A percentile compares a stretch with the other conserved stretches of the same genome.
These are phyloP conservation scores for Sporopachydermia cereana DNA, from an alignment of 1,139 yeast genomes.

Conservation along the genomic window DNA sequence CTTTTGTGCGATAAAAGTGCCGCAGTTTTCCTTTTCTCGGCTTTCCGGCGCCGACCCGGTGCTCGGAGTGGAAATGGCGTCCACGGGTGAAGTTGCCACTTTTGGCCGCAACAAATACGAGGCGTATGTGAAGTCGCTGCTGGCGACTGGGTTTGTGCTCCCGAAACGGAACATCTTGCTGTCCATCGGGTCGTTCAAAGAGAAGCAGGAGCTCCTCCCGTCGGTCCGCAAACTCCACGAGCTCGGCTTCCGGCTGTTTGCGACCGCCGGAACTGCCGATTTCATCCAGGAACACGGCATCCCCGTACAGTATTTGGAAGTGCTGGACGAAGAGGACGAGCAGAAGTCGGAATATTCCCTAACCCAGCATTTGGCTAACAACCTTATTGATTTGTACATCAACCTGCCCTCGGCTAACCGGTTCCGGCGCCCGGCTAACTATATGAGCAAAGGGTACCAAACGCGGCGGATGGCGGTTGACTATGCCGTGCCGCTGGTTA, in stretches of 20 bases:
- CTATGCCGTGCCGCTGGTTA: slow-evolving; percentile 92
- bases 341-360: slow-evolving; percentile 91
- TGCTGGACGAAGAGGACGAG: slow-evolving; percentile 56
- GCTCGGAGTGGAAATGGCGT: slow-evolving; percentile 98
- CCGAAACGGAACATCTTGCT: slow-evolving; percentile 92
- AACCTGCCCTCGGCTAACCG: slow-evolving; percentile 95
- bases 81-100: slow-evolving; percentile 98
- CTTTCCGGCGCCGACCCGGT: slow-evolving; percentile 98
- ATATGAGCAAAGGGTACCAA: slow-evolving; percentile 94
- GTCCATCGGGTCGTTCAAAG: slow-evolving; percentile 96
- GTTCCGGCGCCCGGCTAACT: slow-evolving; percentile 97
- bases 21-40: slow-evolving; percentile 96
- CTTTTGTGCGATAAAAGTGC: slow-evolving; percentile 95
- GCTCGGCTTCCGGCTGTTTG: slow-evolving; percentile 83
- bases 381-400: slow-evolving; percentile 90
- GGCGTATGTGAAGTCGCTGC: slow-evolving; percentile 88
- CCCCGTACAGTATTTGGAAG: slow-evolving; percentile 92
- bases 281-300: slow-evolving; percentile 89
- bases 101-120: slow-evolving; percentile 95
- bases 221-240: slow-evolving; percentile 71
- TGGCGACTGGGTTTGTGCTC: slow-evolving; percentile 89
- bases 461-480: slow-evolving; percentile 99
- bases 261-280: slow-evolving; percentile 99
- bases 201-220: slow-evolving; percentile 87
- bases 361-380: slow-evolving; percentile 92